Percentiles rank a stretch among this genome's conserved stretches.
These are phyloP conservation scores for Aspergillus neotritici DNA, from an alignment of 2,329 filamentous ascomycete genomes.

Conservation along the genomic window DNA sequence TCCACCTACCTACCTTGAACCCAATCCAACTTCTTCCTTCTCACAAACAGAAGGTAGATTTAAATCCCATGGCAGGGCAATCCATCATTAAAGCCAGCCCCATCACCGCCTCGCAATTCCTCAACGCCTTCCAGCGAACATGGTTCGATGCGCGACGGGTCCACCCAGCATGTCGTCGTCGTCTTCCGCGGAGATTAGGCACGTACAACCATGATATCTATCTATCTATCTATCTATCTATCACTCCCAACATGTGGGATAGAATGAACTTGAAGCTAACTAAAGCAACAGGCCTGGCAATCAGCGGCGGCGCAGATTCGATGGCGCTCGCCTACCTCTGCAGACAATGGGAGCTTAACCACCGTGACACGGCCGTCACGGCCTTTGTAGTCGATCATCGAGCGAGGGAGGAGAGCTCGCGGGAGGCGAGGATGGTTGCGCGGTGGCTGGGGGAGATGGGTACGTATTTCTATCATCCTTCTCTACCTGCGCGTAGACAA, in stretches of 20 bases:
- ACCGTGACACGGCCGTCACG: conserved; percentile 32
- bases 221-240: neutral
- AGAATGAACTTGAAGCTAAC: neutral
- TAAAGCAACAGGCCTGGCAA: conserved; percentile 59
- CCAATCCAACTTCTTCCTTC: neutral
- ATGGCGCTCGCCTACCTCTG: conserved; percentile 86
- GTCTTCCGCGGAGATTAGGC: conserved; percentile 26
- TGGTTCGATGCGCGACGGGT: conserved; percentile 22
- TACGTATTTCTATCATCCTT: conserved; percentile 20
- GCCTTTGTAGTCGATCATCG: conserved; percentile 60
- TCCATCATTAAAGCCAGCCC: conserved; percentile 8
- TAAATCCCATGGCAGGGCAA: conserved; percentile 13
- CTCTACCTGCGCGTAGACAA: too few species aligned
- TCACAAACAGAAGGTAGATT: neutral
- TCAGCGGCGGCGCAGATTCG: conserved; percentile 94
- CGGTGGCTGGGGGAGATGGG: conserved; percentile 41
- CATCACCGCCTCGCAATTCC: conserved; percentile 25
- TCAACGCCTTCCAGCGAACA: conserved; percentile 24
- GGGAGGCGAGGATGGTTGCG: conserved; percentile 51
- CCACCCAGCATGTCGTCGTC: neutral
- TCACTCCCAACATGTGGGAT: neutral
- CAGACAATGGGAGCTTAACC: conserved; percentile 39
- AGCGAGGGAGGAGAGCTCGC: conserved; percentile 49
- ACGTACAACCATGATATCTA: conserved; percentile 5
- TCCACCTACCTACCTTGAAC: neutral